Evolutionary conservation across 495 filamentous ascomycete species (phyloP).

Genomic region (Physcia stellaris): DNA sequence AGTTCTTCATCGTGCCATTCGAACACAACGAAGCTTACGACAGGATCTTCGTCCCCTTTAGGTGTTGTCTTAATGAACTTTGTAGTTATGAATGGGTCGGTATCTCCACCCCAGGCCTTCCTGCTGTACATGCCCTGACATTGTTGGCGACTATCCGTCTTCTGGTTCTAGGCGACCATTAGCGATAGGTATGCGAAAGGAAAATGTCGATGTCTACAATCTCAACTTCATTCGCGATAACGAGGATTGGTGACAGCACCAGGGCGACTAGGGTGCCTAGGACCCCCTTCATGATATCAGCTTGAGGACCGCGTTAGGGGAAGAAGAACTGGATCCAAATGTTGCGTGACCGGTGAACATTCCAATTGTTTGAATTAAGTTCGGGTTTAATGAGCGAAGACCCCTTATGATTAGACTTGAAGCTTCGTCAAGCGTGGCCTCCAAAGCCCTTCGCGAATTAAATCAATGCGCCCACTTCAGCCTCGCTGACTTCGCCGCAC

Average conservation of each 20-base stretch:
- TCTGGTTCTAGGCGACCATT: constrained; percentile 43
- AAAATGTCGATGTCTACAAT: constrained; percentile 33
- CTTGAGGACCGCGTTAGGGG: too few relatives aligned
- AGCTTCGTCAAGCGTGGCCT: too few relatives aligned
- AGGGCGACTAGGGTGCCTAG: constrained; percentile 33
- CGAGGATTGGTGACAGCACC: constrained; percentile 36
- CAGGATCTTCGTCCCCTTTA: constrained; percentile 47
- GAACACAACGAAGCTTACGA: constrained; percentile 80
- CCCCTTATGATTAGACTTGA: too few relatives aligned
- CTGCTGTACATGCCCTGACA: constrained; percentile 96
- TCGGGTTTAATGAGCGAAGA: too few relatives aligned
- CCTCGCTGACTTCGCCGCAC: too few relatives aligned
- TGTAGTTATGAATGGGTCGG: constrained; percentile 77
- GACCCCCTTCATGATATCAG: constrained; percentile 40
- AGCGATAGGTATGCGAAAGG: constrained; percentile 3
- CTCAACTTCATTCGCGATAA: constrained; percentile 48
- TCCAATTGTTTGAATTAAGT: too few relatives aligned
- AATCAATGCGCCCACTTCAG: too few relatives aligned
- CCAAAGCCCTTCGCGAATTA: too few relatives aligned
- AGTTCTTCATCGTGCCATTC: constrained; percentile 79
- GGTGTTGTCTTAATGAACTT: constrained; percentile 54
- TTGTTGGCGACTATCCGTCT: constrained; percentile 64
- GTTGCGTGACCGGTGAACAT: too few relatives aligned
- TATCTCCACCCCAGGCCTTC: constrained; percentile 74
- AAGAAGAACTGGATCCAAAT: too few relatives aligned